Base-by-base conservation (phyloP, 176 grass and related monocot species). In the Oryza glaberrima region DNA sequence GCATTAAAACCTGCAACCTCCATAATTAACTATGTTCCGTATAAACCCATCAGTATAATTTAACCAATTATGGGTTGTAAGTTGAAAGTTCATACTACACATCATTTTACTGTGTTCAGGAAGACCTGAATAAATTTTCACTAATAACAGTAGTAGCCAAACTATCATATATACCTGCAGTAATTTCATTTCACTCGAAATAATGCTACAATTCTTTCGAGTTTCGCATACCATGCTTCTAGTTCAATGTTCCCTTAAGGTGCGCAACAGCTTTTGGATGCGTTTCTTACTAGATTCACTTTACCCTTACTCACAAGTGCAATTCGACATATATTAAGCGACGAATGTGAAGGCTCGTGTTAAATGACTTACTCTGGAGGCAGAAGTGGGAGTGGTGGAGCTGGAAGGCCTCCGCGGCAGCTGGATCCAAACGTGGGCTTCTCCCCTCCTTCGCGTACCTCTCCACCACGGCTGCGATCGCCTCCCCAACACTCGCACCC, bases 351-450 rank as follows among this genome's bases (percentile, higher is more conserved):
- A 58, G 28, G 28, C 15, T n/a, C 7, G 32, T 11, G 25, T 26
- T 32, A 26, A 22, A 49, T 79, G 12, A 2, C 89, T 74, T 95
- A 95, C 96, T 94, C 60, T 98, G 69, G 12, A 98, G 96, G 83
- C 72, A 87, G 89, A 98, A 98, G 49, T 90, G 87, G 14, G 96
- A 98, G 73, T 94, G 88, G 51, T 95, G 91, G 41, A 98, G 96
- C 49, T 95, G 87, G 83, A 95, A 98, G 10, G 83, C 70, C 10
- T 72, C 34, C 0, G 91, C 19, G 1, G 81, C 67, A 1, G 77
- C 83, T 1, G 78, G 77, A 43, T 91, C 89, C 63, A 96, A 84
- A 32, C 32, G 81, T 34, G 93, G 93, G 75, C 83, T 95, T 38
- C 96, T 84, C 32, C 96, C 89, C 58, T 98, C 96, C 73, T 69